Conservation (phyloP, 306 rosid species). For the Acacia acuminata region DNA sequence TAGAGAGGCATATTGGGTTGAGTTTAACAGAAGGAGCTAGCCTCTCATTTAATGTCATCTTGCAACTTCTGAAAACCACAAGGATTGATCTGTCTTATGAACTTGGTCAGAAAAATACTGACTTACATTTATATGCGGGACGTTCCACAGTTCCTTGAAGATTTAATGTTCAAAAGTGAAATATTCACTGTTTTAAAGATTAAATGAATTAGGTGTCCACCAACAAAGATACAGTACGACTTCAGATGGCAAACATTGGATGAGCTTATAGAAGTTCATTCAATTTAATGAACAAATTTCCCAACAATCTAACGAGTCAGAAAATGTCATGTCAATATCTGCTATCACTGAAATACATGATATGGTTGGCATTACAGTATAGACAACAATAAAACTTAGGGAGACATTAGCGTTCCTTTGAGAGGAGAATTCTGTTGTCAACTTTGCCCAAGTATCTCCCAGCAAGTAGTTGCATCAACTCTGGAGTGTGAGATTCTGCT, state of each 20-base stretch:
- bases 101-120: not conserved
- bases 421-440: constrained; percentile 6
- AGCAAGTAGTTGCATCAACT: constrained; percentile 8
- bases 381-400: not conserved
- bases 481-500: constrained; percentile 14
- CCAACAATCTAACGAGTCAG: not conserved
- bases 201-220: not conserved
- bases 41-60: too few species aligned
- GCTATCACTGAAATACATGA: constrained; percentile 10
- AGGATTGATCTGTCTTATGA: not conserved
- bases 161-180: not conserved
- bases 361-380: constrained; percentile 14
- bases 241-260: not conserved
- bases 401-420: constrained; percentile 10
- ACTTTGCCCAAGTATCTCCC: constrained; percentile 11
- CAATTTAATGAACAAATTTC: not conserved
- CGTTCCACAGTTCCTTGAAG: not conserved
- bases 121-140: not conserved
- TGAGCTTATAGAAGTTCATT: not conserved
- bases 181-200: not conserved
- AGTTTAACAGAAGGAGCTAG: too few species aligned
- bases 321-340: constrained; percentile 3
- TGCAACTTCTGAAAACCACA: not conserved
- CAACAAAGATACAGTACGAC: not conserved
- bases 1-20: too few species aligned